A percentile compares a stretch with the other conserved stretches of the same genome.
These are phyloP conservation scores for Phalaenopsis hybrid DNA, from an alignment of 116 monocot species.

Conservation along the genomic window DNA sequence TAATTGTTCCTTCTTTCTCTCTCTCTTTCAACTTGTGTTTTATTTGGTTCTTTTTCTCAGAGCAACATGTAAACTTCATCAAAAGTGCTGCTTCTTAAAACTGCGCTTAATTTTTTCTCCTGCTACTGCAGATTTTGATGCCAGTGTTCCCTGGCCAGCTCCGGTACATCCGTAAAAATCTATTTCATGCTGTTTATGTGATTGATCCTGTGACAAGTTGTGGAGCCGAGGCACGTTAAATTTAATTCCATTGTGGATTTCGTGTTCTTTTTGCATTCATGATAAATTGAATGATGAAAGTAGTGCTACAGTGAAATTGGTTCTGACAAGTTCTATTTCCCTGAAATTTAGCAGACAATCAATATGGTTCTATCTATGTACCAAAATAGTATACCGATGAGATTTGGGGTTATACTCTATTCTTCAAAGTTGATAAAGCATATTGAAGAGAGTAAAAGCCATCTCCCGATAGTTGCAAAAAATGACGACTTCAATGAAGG, in stretches of 20 bases:
- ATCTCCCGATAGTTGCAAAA: conserved; percentile 29
- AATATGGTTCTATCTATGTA: conserved; percentile 68
- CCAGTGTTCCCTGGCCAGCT: conserved; percentile 93
- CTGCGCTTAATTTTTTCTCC: not conserved
- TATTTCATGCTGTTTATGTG: conserved; percentile 91
- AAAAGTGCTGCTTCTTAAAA: not conserved
- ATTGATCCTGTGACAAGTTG: conserved; percentile 81
- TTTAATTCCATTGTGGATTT: not conserved
- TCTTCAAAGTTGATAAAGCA: conserved; percentile 65
- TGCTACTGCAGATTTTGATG: conserved; percentile 72
- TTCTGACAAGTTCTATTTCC: conserved; percentile 8
- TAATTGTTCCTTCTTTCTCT: too few relatives aligned
- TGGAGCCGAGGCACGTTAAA: conserved; percentile 60
- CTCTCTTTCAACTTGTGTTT: not conserved
- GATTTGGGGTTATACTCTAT: conserved; percentile 87
- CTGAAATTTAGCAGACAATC: conserved; percentile 44
- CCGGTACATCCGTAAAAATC: conserved; percentile 90
- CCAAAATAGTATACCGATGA: conserved; percentile 75
- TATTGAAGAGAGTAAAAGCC: conserved; percentile 62
- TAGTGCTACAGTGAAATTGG: not conserved
- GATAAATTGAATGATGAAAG: not conserved
- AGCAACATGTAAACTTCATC: not conserved
- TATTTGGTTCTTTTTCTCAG: not conserved
- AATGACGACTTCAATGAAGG: conserved; percentile 21
- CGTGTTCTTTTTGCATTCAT: not conserved